Percentiles rank a stretch among this genome's conserved stretches.
These are phyloP conservation scores for Acacia pycnantha DNA, from an alignment of 331 rosid species.

Conservation along the genomic window DNA sequence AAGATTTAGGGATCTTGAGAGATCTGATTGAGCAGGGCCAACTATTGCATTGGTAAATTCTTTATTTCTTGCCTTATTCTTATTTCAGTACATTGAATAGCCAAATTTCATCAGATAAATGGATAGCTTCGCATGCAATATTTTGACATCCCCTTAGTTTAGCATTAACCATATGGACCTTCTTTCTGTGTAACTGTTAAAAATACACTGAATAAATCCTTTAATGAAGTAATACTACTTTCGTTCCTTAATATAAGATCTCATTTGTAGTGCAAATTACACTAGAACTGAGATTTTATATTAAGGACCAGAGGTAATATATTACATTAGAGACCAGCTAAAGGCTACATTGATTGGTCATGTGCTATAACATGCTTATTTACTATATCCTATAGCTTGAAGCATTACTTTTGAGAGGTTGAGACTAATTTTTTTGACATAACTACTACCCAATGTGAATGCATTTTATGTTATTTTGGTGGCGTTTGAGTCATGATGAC, in stretches of 20 bases:
- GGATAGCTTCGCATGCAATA: neutral
- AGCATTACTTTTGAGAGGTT: neutral
- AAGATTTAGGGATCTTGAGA: slow-evolving; percentile 78
- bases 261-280: too few species aligned
- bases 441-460: neutral
- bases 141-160: neutral
- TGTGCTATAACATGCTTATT: neutral
- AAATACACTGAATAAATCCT: neutral
- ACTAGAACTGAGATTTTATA: too few species aligned
- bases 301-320: neutral
- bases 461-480: neutral
- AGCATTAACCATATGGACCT: neutral
- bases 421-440: neutral
- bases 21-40: slow-evolving; percentile 57
- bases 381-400: neutral
- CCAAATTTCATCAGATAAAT: neutral
- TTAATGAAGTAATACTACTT: neutral
- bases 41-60: slow-evolving; percentile 22
- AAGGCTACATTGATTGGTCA: neutral
- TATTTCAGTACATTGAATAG: neutral
- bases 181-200: neutral
- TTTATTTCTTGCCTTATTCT: neutral
- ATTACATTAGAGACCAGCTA: neutral
- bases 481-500: neutral
- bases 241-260: too few species aligned